A percentile compares a stretch with the other conserved stretches of the same genome.
phyloP scores from a whole-genome alignment of 73 alveolate genomes.

The Paramecium octaurelia region DNA sequence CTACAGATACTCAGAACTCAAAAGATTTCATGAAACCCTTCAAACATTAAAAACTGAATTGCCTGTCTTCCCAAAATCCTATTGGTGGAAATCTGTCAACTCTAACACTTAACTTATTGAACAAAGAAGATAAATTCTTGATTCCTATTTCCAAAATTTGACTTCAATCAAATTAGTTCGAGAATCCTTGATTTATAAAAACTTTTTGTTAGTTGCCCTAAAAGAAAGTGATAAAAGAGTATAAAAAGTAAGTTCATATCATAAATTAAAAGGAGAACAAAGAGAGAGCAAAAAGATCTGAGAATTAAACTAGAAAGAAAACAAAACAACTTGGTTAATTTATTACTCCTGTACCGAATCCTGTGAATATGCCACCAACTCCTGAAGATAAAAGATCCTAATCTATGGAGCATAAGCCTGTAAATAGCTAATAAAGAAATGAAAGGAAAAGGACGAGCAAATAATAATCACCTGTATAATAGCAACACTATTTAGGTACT shows the following conservation, averaged over 20 bases:
- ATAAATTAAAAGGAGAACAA: not conserved
- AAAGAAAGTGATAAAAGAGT: not conserved
- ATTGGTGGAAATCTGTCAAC: constrained; percentile 24
- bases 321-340: not conserved
- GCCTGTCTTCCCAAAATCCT: not conserved
- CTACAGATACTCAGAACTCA: constrained; percentile 11
- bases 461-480: not conserved
- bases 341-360: not conserved
- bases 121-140: not conserved
- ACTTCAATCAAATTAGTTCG: not conserved
- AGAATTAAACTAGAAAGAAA: not conserved
- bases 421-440: not conserved
- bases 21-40: not conserved
- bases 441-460: not conserved
- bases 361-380: not conserved
- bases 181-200: not conserved
- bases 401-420: not conserved
- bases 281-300: not conserved
- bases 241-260: not conserved
- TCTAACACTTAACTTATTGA: not conserved
- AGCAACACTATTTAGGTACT: not conserved
- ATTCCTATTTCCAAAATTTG: not conserved
- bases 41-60: not conserved
- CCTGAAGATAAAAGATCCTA: not conserved
- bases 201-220: not conserved